phyloP scores from a whole-genome alignment of 768 basidiomycete genomes.

The Tricholoma sp. region DNA sequence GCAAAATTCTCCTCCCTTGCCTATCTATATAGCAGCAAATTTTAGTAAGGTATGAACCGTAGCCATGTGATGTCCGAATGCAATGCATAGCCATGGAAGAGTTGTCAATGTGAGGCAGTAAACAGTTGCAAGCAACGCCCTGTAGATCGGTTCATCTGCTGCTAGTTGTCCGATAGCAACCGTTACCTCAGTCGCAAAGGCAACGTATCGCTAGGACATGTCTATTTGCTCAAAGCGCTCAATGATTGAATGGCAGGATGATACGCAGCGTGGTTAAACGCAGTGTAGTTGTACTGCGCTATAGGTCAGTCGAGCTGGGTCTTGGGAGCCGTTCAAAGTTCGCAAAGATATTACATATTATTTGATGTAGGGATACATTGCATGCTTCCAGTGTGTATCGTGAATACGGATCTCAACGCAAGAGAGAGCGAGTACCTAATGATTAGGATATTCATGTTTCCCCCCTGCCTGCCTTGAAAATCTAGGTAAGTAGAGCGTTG shows the following conservation, averaged over 20 bases:
- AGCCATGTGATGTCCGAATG: constrained; percentile 1
- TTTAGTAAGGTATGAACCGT: constrained; percentile 8
- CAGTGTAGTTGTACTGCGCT: neutral
- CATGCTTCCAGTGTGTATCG: neutral
- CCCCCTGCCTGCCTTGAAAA: no score
- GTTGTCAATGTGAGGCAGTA: neutral
- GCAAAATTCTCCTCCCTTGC: neutral
- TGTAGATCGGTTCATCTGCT: constrained; percentile 9
- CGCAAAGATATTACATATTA: no score
- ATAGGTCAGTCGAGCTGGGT: neutral
- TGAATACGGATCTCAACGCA: neutral
- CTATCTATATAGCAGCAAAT: constrained; percentile 8
- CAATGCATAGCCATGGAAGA: constrained; percentile 12
- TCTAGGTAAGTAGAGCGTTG: no score
- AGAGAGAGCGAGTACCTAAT: neutral
- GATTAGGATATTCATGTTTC: neutral
- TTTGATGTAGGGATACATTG: neutral
- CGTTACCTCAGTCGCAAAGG: constrained; percentile 9
- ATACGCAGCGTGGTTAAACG: neutral
- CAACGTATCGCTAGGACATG: neutral
- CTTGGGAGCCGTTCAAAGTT: neutral
- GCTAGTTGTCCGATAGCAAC: neutral
- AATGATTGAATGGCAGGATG: neutral
- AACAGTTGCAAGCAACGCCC: constrained; percentile 8
- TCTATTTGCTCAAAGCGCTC: neutral